Conservation (phyloP, 257 asterid species). For the Ilex aquifolium region DNA sequence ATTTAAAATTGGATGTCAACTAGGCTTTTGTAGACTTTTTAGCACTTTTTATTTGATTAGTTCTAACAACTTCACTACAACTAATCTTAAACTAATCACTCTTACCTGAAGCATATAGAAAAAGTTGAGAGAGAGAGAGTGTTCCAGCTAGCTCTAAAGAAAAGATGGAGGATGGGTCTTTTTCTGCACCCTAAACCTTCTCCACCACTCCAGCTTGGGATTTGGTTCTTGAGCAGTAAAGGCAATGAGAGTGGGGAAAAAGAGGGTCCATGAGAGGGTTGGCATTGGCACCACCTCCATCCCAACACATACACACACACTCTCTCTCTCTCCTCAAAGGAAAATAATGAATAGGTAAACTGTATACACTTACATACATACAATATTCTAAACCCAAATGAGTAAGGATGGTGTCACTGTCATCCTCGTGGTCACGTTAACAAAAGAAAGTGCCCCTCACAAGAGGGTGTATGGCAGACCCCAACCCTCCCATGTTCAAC, state of each 20-base stretch:
- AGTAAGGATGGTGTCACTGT: slow-evolving; percentile 26
- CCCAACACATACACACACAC: background rate
- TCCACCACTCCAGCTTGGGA: slow-evolving; percentile 21
- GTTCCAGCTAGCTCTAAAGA: background rate
- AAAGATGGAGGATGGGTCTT: background rate
- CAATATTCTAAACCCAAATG: slow-evolving; percentile 4
- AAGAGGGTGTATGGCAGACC: slow-evolving; percentile 42
- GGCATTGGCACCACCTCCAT: slow-evolving; percentile 14
- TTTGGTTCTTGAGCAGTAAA: slow-evolving; percentile 8
- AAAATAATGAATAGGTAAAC: no score
- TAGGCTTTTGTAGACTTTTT: no score
- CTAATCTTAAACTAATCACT: no score
- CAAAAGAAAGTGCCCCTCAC: slow-evolving; percentile 33
- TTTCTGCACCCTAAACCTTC: slow-evolving; percentile 17
- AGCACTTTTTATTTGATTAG: no score
- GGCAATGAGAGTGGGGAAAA: slow-evolving; percentile 12
- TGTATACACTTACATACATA: background rate
- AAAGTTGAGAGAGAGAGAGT: background rate
- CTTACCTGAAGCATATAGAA: no score
- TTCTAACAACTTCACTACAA: no score
- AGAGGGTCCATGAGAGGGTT: slow-evolving; percentile 14
- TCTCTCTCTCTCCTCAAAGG: background rate
- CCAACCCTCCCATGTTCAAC: slow-evolving; percentile 59
- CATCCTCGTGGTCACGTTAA: slow-evolving; percentile 29
- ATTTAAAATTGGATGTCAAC: no score